These are phyloP conservation scores for Tuber calosporum DNA, from an alignment of 495 filamentous ascomycete genomes.

Conservation along the genomic window DNA sequence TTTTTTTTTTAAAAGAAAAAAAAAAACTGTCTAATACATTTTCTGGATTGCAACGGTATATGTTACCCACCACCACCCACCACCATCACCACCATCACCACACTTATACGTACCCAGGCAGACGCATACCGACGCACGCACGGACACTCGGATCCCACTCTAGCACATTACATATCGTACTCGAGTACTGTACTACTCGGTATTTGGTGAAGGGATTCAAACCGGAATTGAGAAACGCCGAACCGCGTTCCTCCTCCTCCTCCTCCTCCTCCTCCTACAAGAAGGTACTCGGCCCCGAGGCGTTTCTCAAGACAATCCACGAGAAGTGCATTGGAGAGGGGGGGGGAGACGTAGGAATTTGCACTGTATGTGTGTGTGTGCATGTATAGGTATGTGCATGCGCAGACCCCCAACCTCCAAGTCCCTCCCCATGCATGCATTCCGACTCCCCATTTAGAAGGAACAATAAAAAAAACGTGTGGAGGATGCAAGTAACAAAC, in stretches of 20 bases:
- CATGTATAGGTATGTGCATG: background rate
- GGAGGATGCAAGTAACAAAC: background rate
- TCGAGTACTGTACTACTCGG: too few relatives aligned
- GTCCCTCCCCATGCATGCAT: background rate
- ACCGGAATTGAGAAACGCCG: background rate
- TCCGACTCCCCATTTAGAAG: background rate
- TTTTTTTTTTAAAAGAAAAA: too few relatives aligned
- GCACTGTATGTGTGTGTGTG: background rate
- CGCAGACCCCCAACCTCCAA: background rate
- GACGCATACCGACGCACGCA: background rate
- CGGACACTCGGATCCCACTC: background rate
- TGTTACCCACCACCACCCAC: background rate
- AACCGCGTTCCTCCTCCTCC: background rate
- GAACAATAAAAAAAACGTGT: background rate
- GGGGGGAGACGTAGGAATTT: background rate
- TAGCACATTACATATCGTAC: background rate
- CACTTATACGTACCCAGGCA: background rate
- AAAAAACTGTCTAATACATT: background rate
- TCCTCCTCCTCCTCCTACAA: background rate
- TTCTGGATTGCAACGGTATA: background rate
- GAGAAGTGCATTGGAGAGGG: background rate
- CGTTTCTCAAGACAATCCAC: background rate
- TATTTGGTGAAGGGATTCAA: background rate
- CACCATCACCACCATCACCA: background rate
- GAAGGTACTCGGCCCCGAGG: background rate